Conservation (phyloP, 192 early-diverging fungal species). For the Glomus cerebriforme region DNA sequence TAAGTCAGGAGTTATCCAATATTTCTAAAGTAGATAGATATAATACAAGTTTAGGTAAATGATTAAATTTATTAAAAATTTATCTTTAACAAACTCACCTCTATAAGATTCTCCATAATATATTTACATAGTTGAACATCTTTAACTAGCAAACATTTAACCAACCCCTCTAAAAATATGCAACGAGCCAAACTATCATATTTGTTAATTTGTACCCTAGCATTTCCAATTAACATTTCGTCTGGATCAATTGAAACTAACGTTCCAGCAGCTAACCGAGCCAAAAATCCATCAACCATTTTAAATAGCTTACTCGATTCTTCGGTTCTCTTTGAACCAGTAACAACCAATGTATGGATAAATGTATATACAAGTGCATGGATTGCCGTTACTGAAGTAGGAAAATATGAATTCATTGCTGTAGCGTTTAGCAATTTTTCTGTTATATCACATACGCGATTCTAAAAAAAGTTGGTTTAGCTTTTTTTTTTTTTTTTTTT, state of each 20-base stretch:
- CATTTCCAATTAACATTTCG: constrained; percentile 17
- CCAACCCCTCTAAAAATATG: constrained; percentile 27
- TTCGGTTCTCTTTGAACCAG: background rate
- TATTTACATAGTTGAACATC: constrained; percentile 17
- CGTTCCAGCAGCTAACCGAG: constrained; percentile 24
- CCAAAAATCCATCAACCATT: constrained; percentile 21
- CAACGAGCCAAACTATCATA: constrained; percentile 29
- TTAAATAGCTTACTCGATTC: background rate
- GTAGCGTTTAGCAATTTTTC: constrained; percentile 31
- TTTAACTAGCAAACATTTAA: constrained; percentile 30
- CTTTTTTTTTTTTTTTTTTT: too few relatives aligned
- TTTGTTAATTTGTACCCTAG: constrained; percentile 26
- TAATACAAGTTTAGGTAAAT: background rate
- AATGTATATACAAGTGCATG: constrained; percentile 43
- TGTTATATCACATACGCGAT: constrained; percentile 32
- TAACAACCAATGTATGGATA: constrained; percentile 34
- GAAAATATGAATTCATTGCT: constrained; percentile 9
- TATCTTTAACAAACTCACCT: background rate
- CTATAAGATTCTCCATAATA: constrained; percentile 23
- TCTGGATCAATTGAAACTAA: constrained; percentile 24
- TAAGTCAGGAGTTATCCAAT: constrained; percentile 27
- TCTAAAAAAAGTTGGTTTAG: too few relatives aligned
- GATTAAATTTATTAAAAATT: too few relatives aligned
- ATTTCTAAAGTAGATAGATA: constrained; percentile 15
- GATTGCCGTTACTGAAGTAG: constrained; percentile 38